phyloP scores from a whole-genome alignment of 1,284 basidiomycete genomes.

The Melampsora occidentalis region DNA sequence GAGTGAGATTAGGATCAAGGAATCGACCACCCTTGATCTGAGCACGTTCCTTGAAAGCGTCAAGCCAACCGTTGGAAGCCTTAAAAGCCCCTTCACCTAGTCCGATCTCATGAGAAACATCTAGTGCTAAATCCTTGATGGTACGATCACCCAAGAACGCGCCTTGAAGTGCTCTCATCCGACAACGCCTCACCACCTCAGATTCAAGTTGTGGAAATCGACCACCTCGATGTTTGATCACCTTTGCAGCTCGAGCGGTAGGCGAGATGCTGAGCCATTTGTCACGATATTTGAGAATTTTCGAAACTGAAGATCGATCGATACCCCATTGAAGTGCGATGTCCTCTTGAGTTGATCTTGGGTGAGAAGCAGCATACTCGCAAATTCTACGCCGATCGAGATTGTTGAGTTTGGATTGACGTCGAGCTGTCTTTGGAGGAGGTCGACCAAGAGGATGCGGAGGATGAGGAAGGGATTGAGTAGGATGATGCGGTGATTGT shows the following conservation, averaged over 20 bases:
- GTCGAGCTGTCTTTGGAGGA: constrained; percentile 66
- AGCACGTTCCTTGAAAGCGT: constrained; percentile 81
- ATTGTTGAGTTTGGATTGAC: constrained; percentile 70
- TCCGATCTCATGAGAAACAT: constrained; percentile 63
- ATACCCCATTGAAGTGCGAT: constrained; percentile 72
- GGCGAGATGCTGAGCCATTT: constrained; percentile 72
- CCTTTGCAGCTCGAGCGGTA: constrained; percentile 60
- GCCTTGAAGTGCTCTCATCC: constrained; percentile 59
- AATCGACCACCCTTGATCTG: constrained; percentile 57
- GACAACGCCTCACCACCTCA: constrained; percentile 64
- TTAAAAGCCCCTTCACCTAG: constrained; percentile 72
- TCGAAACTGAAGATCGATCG: constrained; percentile 87
- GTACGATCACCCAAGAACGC: constrained; percentile 66
- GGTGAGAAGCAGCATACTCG: constrained; percentile 63
- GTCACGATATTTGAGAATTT: constrained; percentile 78
- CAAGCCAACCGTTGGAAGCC: constrained; percentile 82
- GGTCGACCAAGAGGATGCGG: constrained; percentile 73
- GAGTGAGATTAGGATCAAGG: constrained; percentile 67
- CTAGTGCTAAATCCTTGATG: constrained; percentile 69
- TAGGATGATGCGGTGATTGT: constrained; percentile 56
- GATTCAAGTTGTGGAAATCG: constrained; percentile 71
- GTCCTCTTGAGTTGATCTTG: constrained; percentile 63
- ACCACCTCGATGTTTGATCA: constrained; percentile 63
- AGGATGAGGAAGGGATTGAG: constrained; percentile 69
- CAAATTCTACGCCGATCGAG: constrained; percentile 75